These are phyloP conservation scores for Neltuma alba DNA, from an alignment of 306 rosid species.

Conservation along the genomic window DNA sequence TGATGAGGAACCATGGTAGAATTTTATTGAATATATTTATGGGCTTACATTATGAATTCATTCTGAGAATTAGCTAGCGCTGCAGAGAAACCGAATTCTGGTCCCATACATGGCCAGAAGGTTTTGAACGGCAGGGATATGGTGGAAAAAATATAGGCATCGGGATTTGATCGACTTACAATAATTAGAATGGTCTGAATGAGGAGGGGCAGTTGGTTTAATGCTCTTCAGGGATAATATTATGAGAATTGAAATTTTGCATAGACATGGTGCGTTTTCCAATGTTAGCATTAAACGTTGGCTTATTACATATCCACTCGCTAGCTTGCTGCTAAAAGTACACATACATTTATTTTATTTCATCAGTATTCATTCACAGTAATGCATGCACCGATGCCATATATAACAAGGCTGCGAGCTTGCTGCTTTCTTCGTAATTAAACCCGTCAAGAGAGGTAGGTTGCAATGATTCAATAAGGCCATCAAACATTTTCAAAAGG, in stretches of 20 bases:
- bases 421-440: constrained; percentile 23
- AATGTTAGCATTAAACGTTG: constrained; percentile 39
- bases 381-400: constrained; percentile 4
- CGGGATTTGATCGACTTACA: constrained; percentile 53
- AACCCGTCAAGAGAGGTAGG: constrained; percentile 18
- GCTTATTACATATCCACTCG: not conserved
- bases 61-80: not conserved
- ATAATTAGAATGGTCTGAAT: constrained; percentile 35
- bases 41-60: not conserved
- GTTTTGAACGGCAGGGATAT: constrained; percentile 3
- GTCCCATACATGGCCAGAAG: constrained; percentile 1
- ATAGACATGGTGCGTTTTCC: constrained; percentile 54
- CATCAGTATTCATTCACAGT: constrained; percentile 23
- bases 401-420: constrained; percentile 26
- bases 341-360: not conserved
- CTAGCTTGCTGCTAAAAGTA: not conserved
- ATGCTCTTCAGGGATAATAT: constrained; percentile 31
- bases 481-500: constrained; percentile 29
- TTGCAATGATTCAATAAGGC: constrained; percentile 18
- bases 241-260: constrained; percentile 50
- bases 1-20: not conserved
- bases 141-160: constrained; percentile 47
- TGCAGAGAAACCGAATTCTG: not conserved
- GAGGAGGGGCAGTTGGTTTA: constrained; percentile 43
- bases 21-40: not conserved